Base-by-base conservation (phyloP, 1,284 basidiomycete species). In the Vanrija humicola region DNA sequence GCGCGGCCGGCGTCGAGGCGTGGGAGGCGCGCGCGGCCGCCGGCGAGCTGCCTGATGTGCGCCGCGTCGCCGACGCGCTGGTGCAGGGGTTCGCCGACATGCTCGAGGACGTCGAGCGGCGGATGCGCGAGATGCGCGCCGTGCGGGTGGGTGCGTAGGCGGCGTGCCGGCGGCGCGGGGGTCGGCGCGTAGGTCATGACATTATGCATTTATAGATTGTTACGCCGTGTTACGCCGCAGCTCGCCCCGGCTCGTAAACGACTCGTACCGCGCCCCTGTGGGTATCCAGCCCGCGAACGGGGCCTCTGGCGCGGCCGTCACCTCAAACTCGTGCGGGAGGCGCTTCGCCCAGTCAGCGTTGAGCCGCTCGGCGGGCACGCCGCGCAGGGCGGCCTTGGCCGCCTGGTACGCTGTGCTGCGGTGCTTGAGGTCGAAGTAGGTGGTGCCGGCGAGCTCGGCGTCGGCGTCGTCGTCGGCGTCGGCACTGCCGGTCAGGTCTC, bases 221-320 rank as follows among this genome's bases (percentile, higher is more conserved):
- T 34, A 34, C 21, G 21, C 21, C n/a, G n/a, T n/a, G n/a, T n/a
- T n/a, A 23, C 21, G 21, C 21, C 28, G 28, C 29, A 19, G 19
- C 38, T n/a, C 19, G 34, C 48, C 48, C 3, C 28, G n/a, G 12
- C 19, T 10, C 43, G 52, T 54, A 43, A 87, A 86, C n/a, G 58
- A 73, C 63, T 86, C 83, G 77, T 80, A 84, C 49, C 64, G 63
- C 45, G 62, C 58, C 1, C 84, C 83, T 50, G 80, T 82, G 19
- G 77, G 78, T 34, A 85, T 68, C 87, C 87, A 89, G 16, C 84
- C 86, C 43, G 67, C 67, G 60, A 89, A 86, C 1, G 81, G 78
- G 4, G 68, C 65, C 2, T 5, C 12, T 5, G 34, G 2, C 16
- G 39, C 39, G 15, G 18, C 7, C 0, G 14, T 38, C 21, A 42